Evolutionary conservation across 306 rosid species (phyloP).

Genomic region (Glycine soja): DNA sequence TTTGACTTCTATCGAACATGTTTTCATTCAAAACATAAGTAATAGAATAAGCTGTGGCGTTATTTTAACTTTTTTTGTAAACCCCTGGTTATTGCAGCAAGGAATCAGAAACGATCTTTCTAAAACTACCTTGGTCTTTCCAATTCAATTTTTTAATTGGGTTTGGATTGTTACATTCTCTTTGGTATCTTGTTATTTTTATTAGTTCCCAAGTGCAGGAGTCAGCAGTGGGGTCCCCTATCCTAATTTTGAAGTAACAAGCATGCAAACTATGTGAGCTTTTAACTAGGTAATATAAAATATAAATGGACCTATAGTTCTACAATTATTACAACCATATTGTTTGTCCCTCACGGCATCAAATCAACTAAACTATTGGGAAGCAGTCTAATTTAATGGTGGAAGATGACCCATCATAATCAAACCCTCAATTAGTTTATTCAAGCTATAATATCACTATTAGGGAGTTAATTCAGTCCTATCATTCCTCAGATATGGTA

Average conservation of each 20-base stretch:
- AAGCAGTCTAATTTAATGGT: background rate
- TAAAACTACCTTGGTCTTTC: slow-evolving; percentile 55
- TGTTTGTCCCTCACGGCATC: slow-evolving; percentile 5
- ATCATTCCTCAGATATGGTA: slow-evolving; percentile 25
- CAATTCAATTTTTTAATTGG: slow-evolving; percentile 46
- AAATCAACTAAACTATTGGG: background rate
- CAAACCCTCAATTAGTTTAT: slow-evolving; percentile 31
- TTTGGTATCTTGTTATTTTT: slow-evolving; percentile 2
- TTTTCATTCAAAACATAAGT: background rate
- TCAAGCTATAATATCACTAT: slow-evolving; percentile 29
- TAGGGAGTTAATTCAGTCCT: slow-evolving; percentile 41
- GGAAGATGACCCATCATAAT: slow-evolving; percentile 52
- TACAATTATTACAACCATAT: slow-evolving; percentile 6
- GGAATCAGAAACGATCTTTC: slow-evolving; percentile 35
- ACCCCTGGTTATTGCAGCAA: slow-evolving; percentile 27
- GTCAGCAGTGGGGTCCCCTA: slow-evolving; percentile 54
- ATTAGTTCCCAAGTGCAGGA: slow-evolving; percentile 24
- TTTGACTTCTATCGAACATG: slow-evolving; percentile 10
- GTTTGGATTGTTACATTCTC: slow-evolving; percentile 27
- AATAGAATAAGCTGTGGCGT: background rate
- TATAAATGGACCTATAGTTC: background rate
- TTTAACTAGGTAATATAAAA: background rate
- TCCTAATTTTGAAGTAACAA: slow-evolving; percentile 32
- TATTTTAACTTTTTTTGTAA: background rate
- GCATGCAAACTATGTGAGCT: slow-evolving; percentile 47